phyloP scores from a whole-genome alignment of 352 stramenopile species.

The Aphanomyces cochlioides region DNA sequence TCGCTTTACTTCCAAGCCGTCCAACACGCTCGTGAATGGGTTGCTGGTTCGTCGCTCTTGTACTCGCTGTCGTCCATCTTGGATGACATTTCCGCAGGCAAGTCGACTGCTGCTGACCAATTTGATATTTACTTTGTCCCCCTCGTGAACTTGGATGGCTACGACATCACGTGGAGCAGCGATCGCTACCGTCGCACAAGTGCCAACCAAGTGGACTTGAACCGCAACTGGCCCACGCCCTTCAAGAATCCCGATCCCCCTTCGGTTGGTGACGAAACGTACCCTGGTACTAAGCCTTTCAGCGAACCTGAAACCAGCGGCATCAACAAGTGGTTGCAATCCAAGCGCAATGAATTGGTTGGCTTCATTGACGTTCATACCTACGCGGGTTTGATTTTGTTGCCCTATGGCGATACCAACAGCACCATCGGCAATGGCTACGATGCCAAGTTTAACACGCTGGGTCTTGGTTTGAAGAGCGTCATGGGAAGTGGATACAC shows the following conservation, averaged over 20 bases:
- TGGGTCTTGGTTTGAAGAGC: constrained; percentile 37
- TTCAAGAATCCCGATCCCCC: neutral
- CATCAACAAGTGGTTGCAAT: neutral
- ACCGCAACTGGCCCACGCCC: constrained; percentile 26
- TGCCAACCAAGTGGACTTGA: constrained; percentile 13
- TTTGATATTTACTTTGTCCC: constrained; percentile 79
- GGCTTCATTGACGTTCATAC: constrained; percentile 7
- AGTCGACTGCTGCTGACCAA: constrained; percentile 19
- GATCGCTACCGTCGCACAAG: constrained; percentile 14
- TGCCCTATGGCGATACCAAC: constrained; percentile 33
- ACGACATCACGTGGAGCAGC: constrained; percentile 55
- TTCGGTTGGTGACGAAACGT: neutral
- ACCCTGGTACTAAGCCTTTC: constrained; percentile 1
- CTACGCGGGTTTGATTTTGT: constrained; percentile 12
- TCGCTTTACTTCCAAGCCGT: constrained; percentile 37
- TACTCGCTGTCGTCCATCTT: constrained; percentile 37
- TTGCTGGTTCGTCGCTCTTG: constrained; percentile 35
- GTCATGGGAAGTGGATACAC: constrained; percentile 31
- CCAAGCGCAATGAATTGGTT: neutral
- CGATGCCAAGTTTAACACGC: constrained; percentile 40
- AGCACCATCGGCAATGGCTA: constrained; percentile 45
- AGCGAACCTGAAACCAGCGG: constrained; percentile 14
- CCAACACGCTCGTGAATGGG: constrained; percentile 39
- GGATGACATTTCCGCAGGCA: constrained; percentile 34
- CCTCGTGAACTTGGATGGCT: constrained; percentile 75